A percentile compares a stretch with the other conserved stretches of the same genome.
Evolutionary conservation across 768 basidiomycete species (phyloP).

Genomic region (Amanita rubescens): DNA sequence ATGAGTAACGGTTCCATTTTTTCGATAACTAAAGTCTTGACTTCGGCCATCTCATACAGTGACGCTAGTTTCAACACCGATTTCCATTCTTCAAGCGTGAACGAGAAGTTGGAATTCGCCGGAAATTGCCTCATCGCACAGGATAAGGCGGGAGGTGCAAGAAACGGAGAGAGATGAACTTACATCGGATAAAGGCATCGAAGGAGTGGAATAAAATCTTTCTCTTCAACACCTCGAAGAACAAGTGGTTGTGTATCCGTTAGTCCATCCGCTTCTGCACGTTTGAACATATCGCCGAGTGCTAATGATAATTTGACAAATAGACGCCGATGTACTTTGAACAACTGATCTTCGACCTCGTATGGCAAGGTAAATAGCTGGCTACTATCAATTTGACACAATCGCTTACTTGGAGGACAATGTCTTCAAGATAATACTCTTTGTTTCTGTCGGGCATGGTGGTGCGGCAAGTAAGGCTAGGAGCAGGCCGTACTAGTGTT

Average conservation of each 20-base stretch:
- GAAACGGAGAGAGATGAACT: conserved; percentile 12
- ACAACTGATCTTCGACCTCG: conserved; percentile 24
- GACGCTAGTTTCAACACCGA: conserved; percentile 29
- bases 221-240: conserved; percentile 15
- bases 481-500: too few relatives aligned
- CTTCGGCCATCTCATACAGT: conserved; percentile 27
- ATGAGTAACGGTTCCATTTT: conserved; percentile 13
- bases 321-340: conserved; percentile 20
- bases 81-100: conserved; percentile 25
- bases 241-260: conserved; percentile 19
- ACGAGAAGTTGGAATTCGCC: background rate
- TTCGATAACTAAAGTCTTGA: conserved; percentile 24
- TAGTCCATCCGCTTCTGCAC: conserved; percentile 16
- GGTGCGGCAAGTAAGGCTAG: background rate
- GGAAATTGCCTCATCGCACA: background rate
- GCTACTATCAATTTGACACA: background rate
- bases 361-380: background rate
- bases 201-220: conserved; percentile 20
- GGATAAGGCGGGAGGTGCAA: background rate
- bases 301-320: conserved; percentile 18
- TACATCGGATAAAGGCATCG: conserved; percentile 23
- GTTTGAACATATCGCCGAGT: conserved; percentile 18
- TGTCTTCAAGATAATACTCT: conserved; percentile 2
- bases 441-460: background rate
- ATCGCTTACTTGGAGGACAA: background rate